Conservation (phyloP, 768 basidiomycete genomes). For the Paxillus rubicundulus region DNA sequence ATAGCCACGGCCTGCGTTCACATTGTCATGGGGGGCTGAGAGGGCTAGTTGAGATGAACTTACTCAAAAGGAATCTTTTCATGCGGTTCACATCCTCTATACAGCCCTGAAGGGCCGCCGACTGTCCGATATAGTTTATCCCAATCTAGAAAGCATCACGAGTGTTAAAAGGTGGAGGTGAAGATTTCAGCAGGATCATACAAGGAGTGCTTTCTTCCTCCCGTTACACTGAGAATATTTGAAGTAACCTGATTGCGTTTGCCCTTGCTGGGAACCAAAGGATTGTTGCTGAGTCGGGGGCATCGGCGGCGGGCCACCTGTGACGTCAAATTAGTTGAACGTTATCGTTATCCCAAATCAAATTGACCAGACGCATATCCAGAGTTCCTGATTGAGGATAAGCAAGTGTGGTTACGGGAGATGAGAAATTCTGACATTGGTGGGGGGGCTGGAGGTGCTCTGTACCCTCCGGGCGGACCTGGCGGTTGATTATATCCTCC, state of each 20-base stretch:
- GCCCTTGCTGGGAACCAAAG: conserved; percentile 60
- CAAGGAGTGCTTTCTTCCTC: conserved; percentile 83
- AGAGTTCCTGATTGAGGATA: conserved; percentile 5
- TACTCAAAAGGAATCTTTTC: conserved; percentile 69
- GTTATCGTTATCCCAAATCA: neutral
- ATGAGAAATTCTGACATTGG: neutral
- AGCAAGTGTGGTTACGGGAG: conserved; percentile 1
- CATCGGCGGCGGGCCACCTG: conserved; percentile 43
- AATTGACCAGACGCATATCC: conserved; percentile 5
- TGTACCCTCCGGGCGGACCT: conserved; percentile 7
- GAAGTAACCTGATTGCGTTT: conserved; percentile 61
- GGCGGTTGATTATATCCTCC: neutral
- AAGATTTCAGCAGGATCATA: conserved; percentile 36
- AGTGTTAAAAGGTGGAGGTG: neutral
- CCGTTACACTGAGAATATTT: conserved; percentile 90
- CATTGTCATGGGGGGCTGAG: neutral
- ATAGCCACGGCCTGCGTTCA: conserved; percentile 46
- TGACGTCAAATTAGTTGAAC: neutral
- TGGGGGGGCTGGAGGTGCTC: conserved; percentile 14
- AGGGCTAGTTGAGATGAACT: conserved; percentile 20
- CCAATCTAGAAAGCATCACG: conserved; percentile 57
- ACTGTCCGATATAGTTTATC: conserved; percentile 78
- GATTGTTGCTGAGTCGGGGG: conserved; percentile 58
- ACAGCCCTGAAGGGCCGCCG: conserved; percentile 73
- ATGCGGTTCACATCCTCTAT: conserved; percentile 91